Percentiles rank a stretch among this genome's conserved stretches.
Evolutionary conservation across 345 rosid genomes (phyloP).

Genomic region (Anastatica hierochuntica): DNA sequence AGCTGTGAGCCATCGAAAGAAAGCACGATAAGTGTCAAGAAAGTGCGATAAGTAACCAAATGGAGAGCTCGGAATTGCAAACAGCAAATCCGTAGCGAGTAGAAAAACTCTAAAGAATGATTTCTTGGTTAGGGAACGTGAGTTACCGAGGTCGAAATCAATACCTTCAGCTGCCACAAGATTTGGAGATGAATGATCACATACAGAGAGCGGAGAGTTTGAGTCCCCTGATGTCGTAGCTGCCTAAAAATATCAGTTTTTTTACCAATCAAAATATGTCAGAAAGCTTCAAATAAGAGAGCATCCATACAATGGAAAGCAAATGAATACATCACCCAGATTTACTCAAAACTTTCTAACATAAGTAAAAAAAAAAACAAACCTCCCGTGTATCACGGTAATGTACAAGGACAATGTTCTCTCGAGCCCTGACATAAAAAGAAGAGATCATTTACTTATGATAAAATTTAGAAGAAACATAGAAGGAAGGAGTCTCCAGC

Average conservation of each 20-base stretch:
- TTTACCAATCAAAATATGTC: conserved; percentile 1
- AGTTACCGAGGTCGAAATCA: conserved; percentile 43
- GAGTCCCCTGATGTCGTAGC: conserved; percentile 72
- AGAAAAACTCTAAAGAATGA: conserved; percentile 22
- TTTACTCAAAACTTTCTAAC: not conserved
- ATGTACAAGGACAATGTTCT: conserved; percentile 96
- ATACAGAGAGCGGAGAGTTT: conserved; percentile 62
- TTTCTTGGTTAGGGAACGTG: conserved; percentile 29
- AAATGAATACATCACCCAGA: not conserved
- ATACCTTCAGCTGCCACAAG: conserved; percentile 43
- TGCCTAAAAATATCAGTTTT: conserved; percentile 44
- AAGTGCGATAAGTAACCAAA: too few relatives aligned
- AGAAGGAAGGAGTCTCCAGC: not conserved
- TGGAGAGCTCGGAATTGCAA: not conserved
- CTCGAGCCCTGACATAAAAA: conserved; percentile 48
- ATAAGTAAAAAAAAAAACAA: conserved; percentile 1
- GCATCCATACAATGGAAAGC: not conserved
- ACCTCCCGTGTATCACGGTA: conserved; percentile 96
- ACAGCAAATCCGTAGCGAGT: not conserved
- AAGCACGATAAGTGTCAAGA: conserved; percentile 1
- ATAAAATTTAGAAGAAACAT: conserved; percentile 1
- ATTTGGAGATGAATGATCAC: conserved; percentile 50
- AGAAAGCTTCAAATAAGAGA: not conserved
- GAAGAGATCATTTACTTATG: not conserved
- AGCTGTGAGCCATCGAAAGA: conserved; percentile 37